Percentiles rank a stretch among this genome's conserved stretches.
Conservation (phyloP, 2,329 filamentous ascomycete species). For the Colletotrichum sp. region DNA sequence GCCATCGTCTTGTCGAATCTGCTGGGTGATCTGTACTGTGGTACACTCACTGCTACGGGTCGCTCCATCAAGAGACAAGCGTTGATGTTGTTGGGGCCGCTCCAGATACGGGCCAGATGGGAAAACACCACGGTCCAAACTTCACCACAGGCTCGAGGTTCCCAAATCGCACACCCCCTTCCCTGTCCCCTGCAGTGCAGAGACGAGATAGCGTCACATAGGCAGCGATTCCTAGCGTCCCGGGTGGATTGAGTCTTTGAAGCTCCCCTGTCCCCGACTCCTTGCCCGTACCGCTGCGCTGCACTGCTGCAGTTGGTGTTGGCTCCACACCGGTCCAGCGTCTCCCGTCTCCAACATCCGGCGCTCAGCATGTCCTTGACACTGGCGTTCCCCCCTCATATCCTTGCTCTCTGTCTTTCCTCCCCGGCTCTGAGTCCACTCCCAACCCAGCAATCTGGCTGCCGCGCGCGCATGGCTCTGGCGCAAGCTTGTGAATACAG, state of each 20-base stretch:
- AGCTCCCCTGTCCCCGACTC: background rate
- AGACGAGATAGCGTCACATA: conserved; percentile 21
- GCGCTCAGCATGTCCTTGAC: background rate
- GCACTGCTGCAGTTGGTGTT: background rate
- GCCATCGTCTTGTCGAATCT: background rate
- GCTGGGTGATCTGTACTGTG: background rate
- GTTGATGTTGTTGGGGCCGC: background rate
- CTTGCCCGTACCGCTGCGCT: background rate
- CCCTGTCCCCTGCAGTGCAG: conserved; percentile 21
- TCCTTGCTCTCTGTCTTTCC: background rate
- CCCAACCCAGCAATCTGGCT: conserved; percentile 11
- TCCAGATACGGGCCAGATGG: background rate
- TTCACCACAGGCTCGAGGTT: conserved; percentile 6
- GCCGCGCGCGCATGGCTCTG: background rate
- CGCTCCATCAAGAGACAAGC: background rate
- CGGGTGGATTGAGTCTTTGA: conserved; percentile 8
- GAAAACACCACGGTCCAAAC: background rate
- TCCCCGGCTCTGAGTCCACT: conserved; percentile 1
- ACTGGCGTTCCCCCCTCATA: background rate
- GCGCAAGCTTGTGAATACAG: conserved; percentile 17
- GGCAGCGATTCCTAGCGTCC: conserved; percentile 20
- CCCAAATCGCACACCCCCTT: conserved; percentile 4
- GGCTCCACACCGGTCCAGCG: conserved; percentile 6
- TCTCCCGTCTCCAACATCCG: conserved; percentile 12
- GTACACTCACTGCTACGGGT: background rate